Conservation (phyloP, 139 green algal species). For the Chlorella sp. region DNA sequence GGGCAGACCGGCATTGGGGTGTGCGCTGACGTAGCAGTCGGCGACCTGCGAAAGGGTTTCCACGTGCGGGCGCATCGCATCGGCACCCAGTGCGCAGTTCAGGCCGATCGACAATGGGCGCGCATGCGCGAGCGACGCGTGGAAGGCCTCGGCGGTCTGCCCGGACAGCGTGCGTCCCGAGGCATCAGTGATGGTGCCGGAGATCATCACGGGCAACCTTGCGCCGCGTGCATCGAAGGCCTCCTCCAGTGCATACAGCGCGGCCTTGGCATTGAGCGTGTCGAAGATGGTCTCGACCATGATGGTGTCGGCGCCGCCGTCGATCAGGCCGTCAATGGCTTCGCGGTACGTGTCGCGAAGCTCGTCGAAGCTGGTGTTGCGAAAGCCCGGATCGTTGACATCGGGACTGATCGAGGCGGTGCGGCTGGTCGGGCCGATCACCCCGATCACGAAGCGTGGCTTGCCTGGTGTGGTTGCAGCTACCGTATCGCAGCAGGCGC, state of each 20-base stretch:
- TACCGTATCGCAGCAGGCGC: too few species aligned
- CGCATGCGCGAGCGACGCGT: conserved; percentile 86
- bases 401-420: conserved; percentile 91
- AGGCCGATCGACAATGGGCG: conserved; percentile 91
- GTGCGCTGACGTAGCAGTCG: conserved; percentile 95
- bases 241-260: conserved; percentile 89
- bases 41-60: conserved; percentile 81
- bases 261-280: conserved; percentile 95
- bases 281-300: conserved; percentile 99
- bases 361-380: conserved; percentile 93
- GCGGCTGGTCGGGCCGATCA: conserved; percentile 95
- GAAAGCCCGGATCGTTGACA: conserved; percentile 96
- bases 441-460: conserved; percentile 89
- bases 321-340: conserved; percentile 79
- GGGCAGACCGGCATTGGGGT: conserved; percentile 96
- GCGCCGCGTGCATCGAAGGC: conserved; percentile 80
- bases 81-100: conserved; percentile 94
- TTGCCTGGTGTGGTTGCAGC: conserved; percentile 58
- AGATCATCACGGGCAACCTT: conserved; percentile 90
- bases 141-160: conserved; percentile 99
- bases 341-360: conserved; percentile 91
- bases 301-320: conserved; percentile 92
- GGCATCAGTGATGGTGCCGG: conserved; percentile 95
- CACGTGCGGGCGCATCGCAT: conserved; percentile 77
- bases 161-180: conserved; percentile 75